Conservation (phyloP, 164 flowering plant species). For the Taxillus chinensis region DNA sequence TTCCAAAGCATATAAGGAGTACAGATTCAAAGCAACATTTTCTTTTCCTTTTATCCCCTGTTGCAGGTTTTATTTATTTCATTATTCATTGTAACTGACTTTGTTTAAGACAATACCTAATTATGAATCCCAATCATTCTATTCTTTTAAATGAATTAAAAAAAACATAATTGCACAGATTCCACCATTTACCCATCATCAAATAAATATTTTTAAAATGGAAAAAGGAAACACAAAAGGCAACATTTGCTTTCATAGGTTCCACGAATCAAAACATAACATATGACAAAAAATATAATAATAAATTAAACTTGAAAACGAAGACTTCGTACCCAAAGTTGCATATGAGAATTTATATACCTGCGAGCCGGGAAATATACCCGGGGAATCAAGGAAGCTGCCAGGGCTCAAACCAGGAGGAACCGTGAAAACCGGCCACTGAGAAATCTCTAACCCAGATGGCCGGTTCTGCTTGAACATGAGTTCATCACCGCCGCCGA, state of each 20-base stretch:
- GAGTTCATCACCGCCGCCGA: constrained; percentile 11
- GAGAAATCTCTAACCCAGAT: constrained; percentile 19
- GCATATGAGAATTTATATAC: constrained; percentile 9
- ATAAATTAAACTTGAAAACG: not conserved
- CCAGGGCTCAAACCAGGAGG: constrained; percentile 48
- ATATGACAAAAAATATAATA: too few relatives aligned
- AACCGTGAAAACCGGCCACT: constrained; percentile 28
- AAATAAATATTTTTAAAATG: too few relatives aligned
- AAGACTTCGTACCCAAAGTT: too few relatives aligned
- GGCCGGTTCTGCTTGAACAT: constrained; percentile 30
- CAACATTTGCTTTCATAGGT: not conserved
- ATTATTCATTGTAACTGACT: too few relatives aligned
- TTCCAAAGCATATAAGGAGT: too few relatives aligned
- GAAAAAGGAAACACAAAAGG: not conserved
- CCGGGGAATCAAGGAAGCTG: constrained; percentile 36
- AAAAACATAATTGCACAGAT: too few relatives aligned
- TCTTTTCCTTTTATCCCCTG: not conserved
- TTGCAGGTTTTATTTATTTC: too few relatives aligned
- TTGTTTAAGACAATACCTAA: too few relatives aligned
- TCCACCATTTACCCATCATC: too few relatives aligned
- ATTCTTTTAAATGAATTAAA: too few relatives aligned
- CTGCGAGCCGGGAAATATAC: constrained; percentile 31
- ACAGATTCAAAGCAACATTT: not conserved
- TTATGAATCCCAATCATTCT: too few relatives aligned
- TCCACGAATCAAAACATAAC: not conserved